Percentiles rank a stretch among this genome's conserved stretches.
phyloP scores from a whole-genome alignment of 305 asterid genomes.

The Rubia peregrina region DNA sequence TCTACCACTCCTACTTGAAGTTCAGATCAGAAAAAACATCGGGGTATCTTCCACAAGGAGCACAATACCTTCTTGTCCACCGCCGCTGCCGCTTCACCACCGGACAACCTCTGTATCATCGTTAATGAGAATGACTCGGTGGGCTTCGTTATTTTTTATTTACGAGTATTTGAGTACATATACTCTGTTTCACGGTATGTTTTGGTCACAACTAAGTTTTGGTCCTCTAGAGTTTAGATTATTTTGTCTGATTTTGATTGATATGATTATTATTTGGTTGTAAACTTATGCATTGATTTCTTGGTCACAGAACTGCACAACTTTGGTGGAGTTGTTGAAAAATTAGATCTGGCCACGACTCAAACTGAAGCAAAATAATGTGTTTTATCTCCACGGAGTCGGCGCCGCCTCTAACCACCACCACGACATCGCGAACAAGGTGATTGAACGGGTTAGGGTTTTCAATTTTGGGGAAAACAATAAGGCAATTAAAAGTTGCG shows the following conservation, averaged over 20 bases:
- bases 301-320: conserved; percentile 53
- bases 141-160: not conserved
- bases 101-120: conserved; percentile 36
- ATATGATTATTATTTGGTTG: not conserved
- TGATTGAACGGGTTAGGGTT: too few relatives aligned
- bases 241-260: not conserved
- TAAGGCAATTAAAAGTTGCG: too few relatives aligned
- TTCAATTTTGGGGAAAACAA: too few relatives aligned
- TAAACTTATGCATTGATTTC: not conserved
- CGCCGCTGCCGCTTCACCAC: conserved; percentile 26
- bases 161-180: not conserved
- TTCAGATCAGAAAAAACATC: conserved; percentile 98
- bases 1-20: conserved; percentile 33
- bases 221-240: not conserved
- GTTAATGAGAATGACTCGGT: conserved; percentile 32
- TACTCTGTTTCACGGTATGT: not conserved
- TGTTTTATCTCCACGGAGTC: conserved; percentile 11
- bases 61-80: conserved; percentile 26
- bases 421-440: too few relatives aligned
- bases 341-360: conserved; percentile 40
- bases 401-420: too few relatives aligned
- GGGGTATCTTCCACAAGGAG: conserved; percentile 93
- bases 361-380: conserved; percentile 44
- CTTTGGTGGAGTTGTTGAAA: conserved; percentile 51
- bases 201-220: not conserved